Percentiles rank a stretch among this genome's conserved stretches.
Conservation (phyloP, 257 asterid species). For the Plantago major region DNA sequence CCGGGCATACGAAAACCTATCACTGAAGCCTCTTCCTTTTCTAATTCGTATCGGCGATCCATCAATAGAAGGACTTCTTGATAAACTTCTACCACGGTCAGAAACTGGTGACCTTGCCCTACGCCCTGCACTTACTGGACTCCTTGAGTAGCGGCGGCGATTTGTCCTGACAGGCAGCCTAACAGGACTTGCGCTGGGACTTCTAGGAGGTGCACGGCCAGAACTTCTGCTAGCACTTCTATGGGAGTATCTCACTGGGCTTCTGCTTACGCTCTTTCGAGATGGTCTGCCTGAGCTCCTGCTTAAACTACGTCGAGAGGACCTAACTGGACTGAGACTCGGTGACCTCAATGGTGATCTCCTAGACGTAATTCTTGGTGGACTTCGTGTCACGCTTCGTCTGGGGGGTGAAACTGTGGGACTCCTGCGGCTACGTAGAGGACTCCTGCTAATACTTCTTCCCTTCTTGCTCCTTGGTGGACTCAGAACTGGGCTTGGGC, state of each 20-base stretch:
- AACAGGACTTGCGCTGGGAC: slow-evolving; percentile 43
- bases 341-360: slow-evolving; percentile 49
- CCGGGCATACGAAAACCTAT: slow-evolving; percentile 69
- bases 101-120: slow-evolving; percentile 69
- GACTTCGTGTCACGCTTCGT: slow-evolving; percentile 44
- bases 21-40: slow-evolving; percentile 99
- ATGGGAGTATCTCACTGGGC: slow-evolving; percentile 55
- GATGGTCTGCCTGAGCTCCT: slow-evolving; percentile 46
- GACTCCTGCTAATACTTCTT: slow-evolving; percentile 45
- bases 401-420: slow-evolving; percentile 54
- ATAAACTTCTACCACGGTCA: slow-evolving; percentile 70
- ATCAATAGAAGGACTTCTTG: slow-evolving; percentile 81
- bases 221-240: slow-evolving; percentile 86
- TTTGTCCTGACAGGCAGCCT: slow-evolving; percentile 10
- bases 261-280: slow-evolving; percentile 71
- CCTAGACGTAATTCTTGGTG: slow-evolving; percentile 43
- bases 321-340: slow-evolving; percentile 64
- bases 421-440: slow-evolving; percentile 24
- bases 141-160: slow-evolving; percentile 24
- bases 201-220: slow-evolving; percentile 56
- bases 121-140: slow-evolving; percentile 31
- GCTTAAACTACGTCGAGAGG: slow-evolving; percentile 48
- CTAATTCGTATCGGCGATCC: slow-evolving; percentile 90
- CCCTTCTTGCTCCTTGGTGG: slow-evolving; percentile 42
- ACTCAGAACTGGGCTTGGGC: slow-evolving; percentile 29